These are phyloP conservation scores for Apiospora arundinis DNA, from an alignment of 2,329 filamentous ascomycete species.

Conservation along the genomic window DNA sequence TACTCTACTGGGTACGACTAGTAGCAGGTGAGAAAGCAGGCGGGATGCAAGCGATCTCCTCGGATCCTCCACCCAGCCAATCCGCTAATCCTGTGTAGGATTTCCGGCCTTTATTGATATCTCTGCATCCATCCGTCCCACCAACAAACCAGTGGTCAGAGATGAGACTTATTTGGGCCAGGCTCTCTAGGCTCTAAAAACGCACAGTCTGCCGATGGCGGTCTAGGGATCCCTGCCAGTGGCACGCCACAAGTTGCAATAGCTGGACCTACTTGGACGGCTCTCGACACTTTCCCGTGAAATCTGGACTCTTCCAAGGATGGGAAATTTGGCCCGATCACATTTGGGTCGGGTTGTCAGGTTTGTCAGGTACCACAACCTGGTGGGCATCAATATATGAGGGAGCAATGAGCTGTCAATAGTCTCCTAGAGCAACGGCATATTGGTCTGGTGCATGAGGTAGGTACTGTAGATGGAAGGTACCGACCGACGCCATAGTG, in stretches of 20 bases:
- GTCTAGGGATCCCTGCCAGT: slow-evolving; percentile 11
- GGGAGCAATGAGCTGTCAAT: not conserved
- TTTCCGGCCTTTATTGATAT: slow-evolving; percentile 7
- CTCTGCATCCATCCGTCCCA: slow-evolving; percentile 15
- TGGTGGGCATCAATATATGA: not conserved
- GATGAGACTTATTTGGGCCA: slow-evolving; percentile 13
- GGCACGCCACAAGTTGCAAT: slow-evolving; percentile 7
- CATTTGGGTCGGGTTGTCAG: not conserved
- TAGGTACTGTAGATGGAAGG: not conserved
- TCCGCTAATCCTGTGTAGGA: not conserved
- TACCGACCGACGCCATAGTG: no score
- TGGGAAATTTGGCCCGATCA: slow-evolving; percentile 2
- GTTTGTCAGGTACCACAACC: not conserved
- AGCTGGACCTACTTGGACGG: not conserved
- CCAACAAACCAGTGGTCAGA: slow-evolving; percentile 16
- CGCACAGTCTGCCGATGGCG: slow-evolving; percentile 19
- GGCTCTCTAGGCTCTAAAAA: slow-evolving; percentile 18
- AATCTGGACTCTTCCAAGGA: slow-evolving; percentile 10
- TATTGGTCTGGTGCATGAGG: not conserved
- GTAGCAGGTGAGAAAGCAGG: no score
- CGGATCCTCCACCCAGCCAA: not conserved
- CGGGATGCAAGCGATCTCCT: slow-evolving; percentile 15
- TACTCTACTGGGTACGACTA: no score
- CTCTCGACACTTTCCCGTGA: not conserved
- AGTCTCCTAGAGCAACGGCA: slow-evolving; percentile 14